Base-by-base conservation (phyloP, 2,329 filamentous ascomycete species). In the Claviceps sp. region DNA sequence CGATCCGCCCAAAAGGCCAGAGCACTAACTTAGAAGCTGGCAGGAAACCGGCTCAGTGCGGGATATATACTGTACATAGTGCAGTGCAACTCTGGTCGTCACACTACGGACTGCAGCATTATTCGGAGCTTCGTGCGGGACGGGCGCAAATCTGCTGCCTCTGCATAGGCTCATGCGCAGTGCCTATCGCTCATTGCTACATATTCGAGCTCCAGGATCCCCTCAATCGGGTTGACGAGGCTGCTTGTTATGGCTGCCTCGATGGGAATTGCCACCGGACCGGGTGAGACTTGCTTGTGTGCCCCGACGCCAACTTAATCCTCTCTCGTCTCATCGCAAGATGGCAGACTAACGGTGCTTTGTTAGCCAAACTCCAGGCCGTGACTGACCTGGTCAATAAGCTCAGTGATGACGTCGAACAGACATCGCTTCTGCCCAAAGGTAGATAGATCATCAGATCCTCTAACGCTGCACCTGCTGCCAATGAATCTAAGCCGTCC, bases 381-480 rank as follows among this genome's bases (percentile, higher is more conserved):
- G 85, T 91, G 42, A 80, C 75, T 16, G 71, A 73, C 50, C 69
- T 93, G 16, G 69, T 93, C 57, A 68, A 75, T 42, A 75, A 75
- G 44, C 73, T 94, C 42, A 71, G 73, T 6, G 64, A 75, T 49
- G 85, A 91, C 62, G 67, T 88, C 1, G 66, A 77, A 49, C 72
- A 76, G n/a, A 71, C 73, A 48, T 75, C 70, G 24, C 73, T 90
- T 42, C 69, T 75, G 5, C 68, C 80, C 49, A 67, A 80, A 57
- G 74, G 86, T 87, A 69, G 74, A 86, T 87, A 69, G 65, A 77
- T 50, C 24, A 18, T 44, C 20, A 56, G 26, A 20, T 43, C 43
- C 48, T 47, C 49, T 8, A 9, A 22, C 16, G 37, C n/a, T 38
- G 30, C 34, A 34, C 34, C 26, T 7, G 20, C 58, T 38, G 41